These are phyloP conservation scores for Sporisorium sorghi DNA, from an alignment of 1,284 basidiomycete genomes.

Conservation along the genomic window DNA sequence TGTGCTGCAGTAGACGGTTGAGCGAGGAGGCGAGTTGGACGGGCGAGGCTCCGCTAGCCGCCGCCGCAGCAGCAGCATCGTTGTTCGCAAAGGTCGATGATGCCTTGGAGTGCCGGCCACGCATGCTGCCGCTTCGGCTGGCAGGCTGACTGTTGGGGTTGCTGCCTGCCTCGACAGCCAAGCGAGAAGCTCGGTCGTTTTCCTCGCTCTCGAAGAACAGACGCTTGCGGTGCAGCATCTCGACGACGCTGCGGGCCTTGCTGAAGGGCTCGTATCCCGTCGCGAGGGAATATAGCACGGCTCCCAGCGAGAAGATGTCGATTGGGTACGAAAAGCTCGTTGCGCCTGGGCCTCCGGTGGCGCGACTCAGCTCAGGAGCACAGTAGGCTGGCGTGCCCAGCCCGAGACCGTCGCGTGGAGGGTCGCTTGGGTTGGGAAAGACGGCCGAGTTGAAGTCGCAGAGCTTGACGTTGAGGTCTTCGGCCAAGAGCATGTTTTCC, in stretches of 20 bases:
- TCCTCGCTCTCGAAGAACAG: slow-evolving; percentile 66
- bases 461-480: slow-evolving; percentile 60
- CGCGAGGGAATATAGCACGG: slow-evolving; percentile 65
- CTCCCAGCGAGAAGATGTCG: slow-evolving; percentile 65
- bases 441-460: slow-evolving; percentile 68
- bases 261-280: slow-evolving; percentile 62
- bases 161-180: slow-evolving; percentile 52
- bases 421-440: slow-evolving; percentile 59
- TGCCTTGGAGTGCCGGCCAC: slow-evolving; percentile 27
- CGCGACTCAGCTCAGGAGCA: slow-evolving; percentile 64
- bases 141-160: slow-evolving; percentile 36
- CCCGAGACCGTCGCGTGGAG: slow-evolving; percentile 58
- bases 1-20: slow-evolving; percentile 15
- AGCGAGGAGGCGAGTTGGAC: slow-evolving; percentile 24
- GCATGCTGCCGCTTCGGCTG: slow-evolving; percentile 49
- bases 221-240: slow-evolving; percentile 64
- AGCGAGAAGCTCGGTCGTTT: slow-evolving; percentile 55
- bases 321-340: slow-evolving; percentile 59
- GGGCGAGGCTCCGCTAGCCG: no score
- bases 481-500: slow-evolving; percentile 65
- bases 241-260: slow-evolving; percentile 60
- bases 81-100: neutral
- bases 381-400: slow-evolving; percentile 67
- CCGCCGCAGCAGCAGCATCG: slow-evolving; percentile 12
- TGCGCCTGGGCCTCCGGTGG: slow-evolving; percentile 33